phyloP scores from a whole-genome alignment of 2,329 filamentous ascomycete genomes.

The Pseudocercospora macadamiae region DNA sequence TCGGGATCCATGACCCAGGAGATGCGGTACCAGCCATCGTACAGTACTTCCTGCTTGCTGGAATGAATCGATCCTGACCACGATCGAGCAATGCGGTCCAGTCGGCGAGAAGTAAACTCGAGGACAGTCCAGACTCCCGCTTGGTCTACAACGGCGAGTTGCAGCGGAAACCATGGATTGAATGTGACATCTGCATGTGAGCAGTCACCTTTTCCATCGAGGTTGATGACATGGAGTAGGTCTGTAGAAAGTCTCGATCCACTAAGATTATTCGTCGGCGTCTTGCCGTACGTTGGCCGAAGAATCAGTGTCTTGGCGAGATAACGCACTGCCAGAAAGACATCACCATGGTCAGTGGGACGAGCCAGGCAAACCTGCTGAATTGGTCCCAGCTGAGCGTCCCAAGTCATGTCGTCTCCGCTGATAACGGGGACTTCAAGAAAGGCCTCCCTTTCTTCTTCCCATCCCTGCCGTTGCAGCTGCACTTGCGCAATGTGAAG shows the following conservation, averaged over 20 bases:
- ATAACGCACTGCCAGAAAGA: constrained; percentile 57
- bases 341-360: constrained; percentile 42
- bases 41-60: constrained; percentile 33
- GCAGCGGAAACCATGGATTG: constrained; percentile 62
- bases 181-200: constrained; percentile 67
- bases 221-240: constrained; percentile 57
- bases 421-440: constrained; percentile 52
- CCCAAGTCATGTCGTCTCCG: constrained; percentile 59
- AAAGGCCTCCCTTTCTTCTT: constrained; percentile 47
- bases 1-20: constrained; percentile 52
- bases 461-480: constrained; percentile 60
- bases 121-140: constrained; percentile 70
- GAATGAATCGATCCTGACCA: constrained; percentile 7
- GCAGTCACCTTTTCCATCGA: constrained; percentile 56
- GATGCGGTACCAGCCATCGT: constrained; percentile 56
- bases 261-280: constrained; percentile 7
- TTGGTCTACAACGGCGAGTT: constrained; percentile 68
- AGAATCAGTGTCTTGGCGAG: constrained; percentile 52
- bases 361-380: constrained; percentile 59
- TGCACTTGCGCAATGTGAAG: constrained; percentile 59
- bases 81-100: constrained; percentile 14
- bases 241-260: constrained; percentile 60
- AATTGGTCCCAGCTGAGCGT: constrained; percentile 56
- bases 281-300: constrained; percentile 42
- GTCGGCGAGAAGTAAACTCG: constrained; percentile 51